Base-by-base conservation (phyloP, 2,329 filamentous ascomycete species). In the Emericellopsis atlantica region DNA sequence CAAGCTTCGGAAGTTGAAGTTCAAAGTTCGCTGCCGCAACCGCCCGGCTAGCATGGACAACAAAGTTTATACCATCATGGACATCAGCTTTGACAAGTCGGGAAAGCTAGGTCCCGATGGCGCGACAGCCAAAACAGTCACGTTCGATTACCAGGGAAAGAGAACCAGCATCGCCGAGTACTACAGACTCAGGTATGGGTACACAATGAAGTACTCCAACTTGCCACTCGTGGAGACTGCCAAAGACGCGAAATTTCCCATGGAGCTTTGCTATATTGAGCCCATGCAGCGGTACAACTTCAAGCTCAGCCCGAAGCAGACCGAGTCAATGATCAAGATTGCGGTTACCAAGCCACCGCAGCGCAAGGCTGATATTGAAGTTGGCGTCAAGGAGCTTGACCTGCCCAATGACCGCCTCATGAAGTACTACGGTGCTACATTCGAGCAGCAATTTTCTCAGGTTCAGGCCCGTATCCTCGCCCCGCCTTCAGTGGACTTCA, bases 311-410 rank as follows among this genome's bases (percentile, higher is more conserved):
- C 66, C 71, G 0, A 55, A 62, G 0, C 70, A 94, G 62, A 95
- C 90, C 0, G 66, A 81, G 0, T 63, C 72, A 5, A 98, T 98
- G 92, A 95, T 98, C 65, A 90, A 84, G 58, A 87, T 90, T 51
- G 89, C 90, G 0, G 90, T 95, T 5, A 86, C 83, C 6, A 73
- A 81, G 1, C 92, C 92, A 0, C 56, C 58, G 0, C 57, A 78
- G 24, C 84, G 92, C n/a, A 74, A 76, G 48, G 50, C 56, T 0
- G 76, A 83, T 16, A 88, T 96, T 49, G 49, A 60, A 41, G 42
- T 41, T 6, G 54, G 56, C 32, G 63, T 78, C 38, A 57, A 72
- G 4, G 83, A 83, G 14, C 74, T 95, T 8, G 54, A 63, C 0
- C 72, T 82, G 48, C 68, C 90, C 0, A 65, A 77, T 9, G 92